Percentiles rank a stretch among this genome's conserved stretches.
These are phyloP conservation scores for Fusarium bulbicola DNA, from an alignment of 2,329 filamentous ascomycete species.

Conservation along the genomic window DNA sequence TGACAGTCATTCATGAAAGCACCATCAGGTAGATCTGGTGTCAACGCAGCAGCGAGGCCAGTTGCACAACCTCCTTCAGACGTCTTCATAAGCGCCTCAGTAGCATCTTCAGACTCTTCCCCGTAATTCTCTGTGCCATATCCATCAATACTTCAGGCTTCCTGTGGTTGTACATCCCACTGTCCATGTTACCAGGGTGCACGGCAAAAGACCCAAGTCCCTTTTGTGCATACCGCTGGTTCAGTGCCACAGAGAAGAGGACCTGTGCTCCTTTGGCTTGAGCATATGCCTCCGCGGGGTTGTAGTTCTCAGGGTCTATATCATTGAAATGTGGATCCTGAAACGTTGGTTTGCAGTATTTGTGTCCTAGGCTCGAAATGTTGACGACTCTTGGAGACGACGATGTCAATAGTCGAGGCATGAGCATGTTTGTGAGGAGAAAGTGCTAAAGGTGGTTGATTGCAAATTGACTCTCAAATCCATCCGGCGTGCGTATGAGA, in stretches of 20 bases:
- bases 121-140: background rate
- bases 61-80: background rate
- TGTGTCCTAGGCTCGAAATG: background rate
- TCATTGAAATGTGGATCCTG: background rate
- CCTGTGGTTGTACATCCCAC: background rate
- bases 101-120: background rate
- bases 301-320: fast-evolving
- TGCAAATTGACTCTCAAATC: background rate
- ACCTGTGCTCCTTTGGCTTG: background rate
- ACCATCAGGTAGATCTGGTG: background rate
- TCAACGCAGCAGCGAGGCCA: background rate
- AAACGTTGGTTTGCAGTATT: background rate
- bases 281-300: background rate
- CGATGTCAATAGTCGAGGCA: background rate
- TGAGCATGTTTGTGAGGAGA: background rate
- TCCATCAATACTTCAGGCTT: background rate
- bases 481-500: background rate
- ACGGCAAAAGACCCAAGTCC: background rate
- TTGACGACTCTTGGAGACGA: background rate
- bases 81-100: background rate
- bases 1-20: background rate
- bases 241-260: background rate
- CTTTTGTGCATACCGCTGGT: background rate
- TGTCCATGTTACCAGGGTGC: background rate
- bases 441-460: background rate